These are phyloP conservation scores for Castanea crenata DNA, from an alignment of 306 rosid species.

Conservation along the genomic window DNA sequence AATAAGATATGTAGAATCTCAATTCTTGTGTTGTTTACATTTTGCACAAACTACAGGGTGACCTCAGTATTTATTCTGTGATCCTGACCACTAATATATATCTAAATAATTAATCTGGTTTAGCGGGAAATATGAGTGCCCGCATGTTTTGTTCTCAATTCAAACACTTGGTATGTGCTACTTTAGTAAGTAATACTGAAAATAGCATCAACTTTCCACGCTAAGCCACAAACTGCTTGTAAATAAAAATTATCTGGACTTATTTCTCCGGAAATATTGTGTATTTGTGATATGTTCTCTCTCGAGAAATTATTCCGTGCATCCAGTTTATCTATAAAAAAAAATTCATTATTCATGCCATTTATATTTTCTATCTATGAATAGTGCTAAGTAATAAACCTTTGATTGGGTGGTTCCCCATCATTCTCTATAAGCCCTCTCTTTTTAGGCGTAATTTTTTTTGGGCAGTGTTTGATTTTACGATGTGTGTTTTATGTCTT, in stretches of 20 bases:
- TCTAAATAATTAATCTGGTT: not conserved
- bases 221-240: not conserved
- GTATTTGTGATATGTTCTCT: too few species aligned
- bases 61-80: conserved; percentile 4
- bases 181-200: not conserved
- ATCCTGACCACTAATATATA: not conserved
- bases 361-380: too few species aligned
- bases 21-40: not conserved
- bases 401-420: too few species aligned
- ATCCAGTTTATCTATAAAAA: too few species aligned
- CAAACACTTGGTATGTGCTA: not conserved
- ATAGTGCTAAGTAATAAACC: too few species aligned
- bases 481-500: too few species aligned
- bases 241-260: not conserved
- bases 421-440: too few species aligned
- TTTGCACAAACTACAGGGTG: not conserved
- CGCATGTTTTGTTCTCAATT: not conserved
- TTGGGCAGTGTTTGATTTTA: too few species aligned
- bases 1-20: not conserved
- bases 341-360: too few species aligned
- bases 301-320: too few species aligned
- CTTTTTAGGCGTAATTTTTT: too few species aligned
- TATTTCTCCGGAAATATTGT: not conserved
- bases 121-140: conserved; percentile 7
- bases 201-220: not conserved